Percentiles rank a stretch among this genome's conserved stretches.
Evolutionary conservation across 495 filamentous ascomycete species (phyloP).

Genomic region (Chaetomium cochliodes): DNA sequence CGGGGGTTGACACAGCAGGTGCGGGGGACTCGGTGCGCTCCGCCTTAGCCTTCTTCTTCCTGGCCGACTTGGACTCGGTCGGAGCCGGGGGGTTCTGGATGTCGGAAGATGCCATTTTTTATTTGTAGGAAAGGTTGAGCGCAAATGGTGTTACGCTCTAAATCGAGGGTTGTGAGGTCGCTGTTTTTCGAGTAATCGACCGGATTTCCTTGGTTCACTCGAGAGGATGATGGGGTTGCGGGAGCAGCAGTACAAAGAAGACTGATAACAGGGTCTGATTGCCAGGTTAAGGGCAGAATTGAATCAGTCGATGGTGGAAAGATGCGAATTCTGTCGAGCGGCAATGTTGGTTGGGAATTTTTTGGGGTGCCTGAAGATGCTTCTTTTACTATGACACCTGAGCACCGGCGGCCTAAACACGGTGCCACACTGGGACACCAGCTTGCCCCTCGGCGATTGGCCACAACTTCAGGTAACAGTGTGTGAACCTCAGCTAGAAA

Average conservation of each 20-base stretch:
- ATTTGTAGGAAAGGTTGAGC: slow-evolving; percentile 15
- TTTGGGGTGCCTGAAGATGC: slow-evolving; percentile 11
- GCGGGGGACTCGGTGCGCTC: slow-evolving; percentile 49
- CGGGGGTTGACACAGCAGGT: slow-evolving; percentile 42
- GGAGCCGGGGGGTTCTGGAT: slow-evolving; percentile 52
- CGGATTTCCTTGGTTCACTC: slow-evolving; percentile 2
- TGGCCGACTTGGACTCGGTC: slow-evolving; percentile 60
- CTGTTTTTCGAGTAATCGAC: slow-evolving; percentile 3
- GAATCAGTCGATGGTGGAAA: not conserved
- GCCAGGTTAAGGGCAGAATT: slow-evolving; percentile 9
- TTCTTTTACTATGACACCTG: not conserved
- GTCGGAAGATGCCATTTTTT: slow-evolving; percentile 50
- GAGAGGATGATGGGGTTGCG: slow-evolving; percentile 4
- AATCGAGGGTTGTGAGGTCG: slow-evolving; percentile 5
- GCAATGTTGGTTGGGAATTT: slow-evolving; percentile 17
- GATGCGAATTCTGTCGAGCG: slow-evolving; percentile 5
- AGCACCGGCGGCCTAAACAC: slow-evolving; percentile 16
- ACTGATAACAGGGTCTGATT: slow-evolving; percentile 16
- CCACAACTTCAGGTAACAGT: slow-evolving; percentile 9
- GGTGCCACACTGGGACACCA: slow-evolving; percentile 24
- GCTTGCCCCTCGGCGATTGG: slow-evolving; percentile 27
- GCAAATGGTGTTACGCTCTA: slow-evolving; percentile 5
- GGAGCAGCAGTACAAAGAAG: not conserved
- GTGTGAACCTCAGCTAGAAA: slow-evolving; percentile 26
- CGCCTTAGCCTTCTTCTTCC: slow-evolving; percentile 71